Evolutionary conservation across 176 grass and related monocot species (phyloP).

Genomic region (Carex littledalei): DNA sequence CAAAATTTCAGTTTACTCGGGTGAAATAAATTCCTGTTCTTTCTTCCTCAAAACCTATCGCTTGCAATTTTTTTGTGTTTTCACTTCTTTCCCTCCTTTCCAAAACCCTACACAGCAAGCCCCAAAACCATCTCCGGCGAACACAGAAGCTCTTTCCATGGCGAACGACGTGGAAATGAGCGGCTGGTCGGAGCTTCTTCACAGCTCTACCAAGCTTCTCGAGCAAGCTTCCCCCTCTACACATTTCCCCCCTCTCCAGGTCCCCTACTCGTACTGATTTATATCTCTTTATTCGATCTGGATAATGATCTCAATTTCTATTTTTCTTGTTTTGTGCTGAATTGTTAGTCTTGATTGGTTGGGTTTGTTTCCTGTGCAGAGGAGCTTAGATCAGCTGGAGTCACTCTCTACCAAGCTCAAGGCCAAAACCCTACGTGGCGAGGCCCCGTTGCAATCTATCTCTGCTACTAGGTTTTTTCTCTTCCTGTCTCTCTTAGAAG

Average conservation of each 20-base stretch:
- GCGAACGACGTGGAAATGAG: constrained; percentile 63
- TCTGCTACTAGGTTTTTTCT: constrained; percentile 65
- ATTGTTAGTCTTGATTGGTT: neutral
- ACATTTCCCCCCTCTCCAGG: constrained; percentile 83
- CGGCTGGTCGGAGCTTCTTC: constrained; percentile 79
- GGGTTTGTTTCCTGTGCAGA: constrained; percentile 33
- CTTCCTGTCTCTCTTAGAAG: neutral
- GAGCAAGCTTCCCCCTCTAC: constrained; percentile 69
- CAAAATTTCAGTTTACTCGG: too few relatives aligned
- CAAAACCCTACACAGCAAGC: constrained; percentile 2
- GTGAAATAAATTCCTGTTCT: too few relatives aligned
- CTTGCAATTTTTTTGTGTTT: neutral
- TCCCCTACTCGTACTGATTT: neutral
- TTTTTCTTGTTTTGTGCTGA: constrained; percentile 10
- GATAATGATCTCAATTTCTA: neutral
- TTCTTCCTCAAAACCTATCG: neutral
- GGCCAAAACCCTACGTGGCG: constrained; percentile 82
- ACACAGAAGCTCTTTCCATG: neutral
- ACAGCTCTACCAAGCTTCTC: constrained; percentile 82
- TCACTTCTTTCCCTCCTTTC: neutral
- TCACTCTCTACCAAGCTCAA: constrained; percentile 94
- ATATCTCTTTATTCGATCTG: neutral
- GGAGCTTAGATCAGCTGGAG: constrained; percentile 91
- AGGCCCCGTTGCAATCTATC: constrained; percentile 72
- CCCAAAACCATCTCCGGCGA: neutral